Conservation (phyloP, 1,139 yeast species). For the Yamadazyma oceani region DNA sequence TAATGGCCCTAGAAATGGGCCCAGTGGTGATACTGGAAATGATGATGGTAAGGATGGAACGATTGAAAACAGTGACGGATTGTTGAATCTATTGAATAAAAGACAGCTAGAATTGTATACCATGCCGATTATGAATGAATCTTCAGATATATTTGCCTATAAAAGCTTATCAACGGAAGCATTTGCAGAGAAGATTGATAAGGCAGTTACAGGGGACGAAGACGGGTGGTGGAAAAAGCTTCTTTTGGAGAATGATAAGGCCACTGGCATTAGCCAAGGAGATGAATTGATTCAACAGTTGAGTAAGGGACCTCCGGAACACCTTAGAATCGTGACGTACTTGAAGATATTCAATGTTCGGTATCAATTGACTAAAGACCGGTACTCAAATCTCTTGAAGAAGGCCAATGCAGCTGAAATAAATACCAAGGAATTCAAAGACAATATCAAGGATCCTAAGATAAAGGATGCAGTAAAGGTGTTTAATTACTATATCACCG, state of each 20-base stretch:
- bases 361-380: slow-evolving; percentile 31
- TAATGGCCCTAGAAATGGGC: too few relatives aligned
- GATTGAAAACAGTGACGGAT: neutral
- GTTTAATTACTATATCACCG: slow-evolving; percentile 34
- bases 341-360: slow-evolving; percentile 34
- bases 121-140: slow-evolving; percentile 37
- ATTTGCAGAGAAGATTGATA: slow-evolving; percentile 7
- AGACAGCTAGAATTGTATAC: slow-evolving; percentile 36
- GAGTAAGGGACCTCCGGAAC: slow-evolving; percentile 33
- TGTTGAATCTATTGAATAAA: slow-evolving; percentile 5
- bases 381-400: slow-evolving; percentile 31
- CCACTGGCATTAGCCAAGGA: slow-evolving; percentile 3
- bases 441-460: slow-evolving; percentile 9
- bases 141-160: slow-evolving; percentile 30
- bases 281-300: slow-evolving; percentile 27
- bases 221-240: slow-evolving; percentile 9
- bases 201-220: slow-evolving; percentile 3
- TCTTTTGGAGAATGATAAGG: slow-evolving; percentile 2
- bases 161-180: slow-evolving; percentile 13
- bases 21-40: too few relatives aligned
- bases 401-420: slow-evolving; percentile 25
- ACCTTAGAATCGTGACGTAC: slow-evolving; percentile 32
- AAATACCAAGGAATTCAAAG: slow-evolving; percentile 7
- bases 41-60: neutral
- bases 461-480: slow-evolving; percentile 31